These are phyloP conservation scores for Melaleuca quinquenervia DNA, from an alignment of 345 rosid species.

Conservation along the genomic window DNA sequence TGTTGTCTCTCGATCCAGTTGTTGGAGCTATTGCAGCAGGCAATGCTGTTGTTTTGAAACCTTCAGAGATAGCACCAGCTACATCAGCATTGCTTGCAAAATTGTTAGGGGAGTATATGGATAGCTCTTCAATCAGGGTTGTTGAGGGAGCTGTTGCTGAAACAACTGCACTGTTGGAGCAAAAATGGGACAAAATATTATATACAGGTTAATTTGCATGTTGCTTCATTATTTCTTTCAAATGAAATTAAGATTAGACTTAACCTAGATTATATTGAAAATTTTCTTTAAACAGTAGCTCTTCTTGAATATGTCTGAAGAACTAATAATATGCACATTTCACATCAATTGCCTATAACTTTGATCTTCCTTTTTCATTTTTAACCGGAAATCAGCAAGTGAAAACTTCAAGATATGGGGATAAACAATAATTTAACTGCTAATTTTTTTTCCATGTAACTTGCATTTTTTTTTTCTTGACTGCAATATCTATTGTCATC, in stretches of 20 bases:
- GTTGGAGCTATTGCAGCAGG: conserved; percentile 97
- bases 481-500: background rate
- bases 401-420: background rate
- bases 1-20: conserved; percentile 83
- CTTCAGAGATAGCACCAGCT: conserved; percentile 88
- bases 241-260: background rate
- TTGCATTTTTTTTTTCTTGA: background rate
- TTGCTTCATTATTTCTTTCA: background rate
- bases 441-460: background rate
- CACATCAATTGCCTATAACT: background rate
- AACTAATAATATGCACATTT: background rate
- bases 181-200: conserved; percentile 94
- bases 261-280: background rate
- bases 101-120: conserved; percentile 56
- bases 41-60: conserved; percentile 79
- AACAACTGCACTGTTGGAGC: conserved; percentile 72
- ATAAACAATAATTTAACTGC: background rate
- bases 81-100: conserved; percentile 57
- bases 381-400: background rate
- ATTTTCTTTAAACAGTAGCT: background rate
- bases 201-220: conserved; percentile 59
- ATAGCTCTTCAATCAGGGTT: conserved; percentile 54
- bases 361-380: background rate
- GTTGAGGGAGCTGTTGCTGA: conserved; percentile 78
- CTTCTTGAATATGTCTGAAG: background rate